Conservation (phyloP, 306 rosid genomes). For the Casuarina glauca region DNA sequence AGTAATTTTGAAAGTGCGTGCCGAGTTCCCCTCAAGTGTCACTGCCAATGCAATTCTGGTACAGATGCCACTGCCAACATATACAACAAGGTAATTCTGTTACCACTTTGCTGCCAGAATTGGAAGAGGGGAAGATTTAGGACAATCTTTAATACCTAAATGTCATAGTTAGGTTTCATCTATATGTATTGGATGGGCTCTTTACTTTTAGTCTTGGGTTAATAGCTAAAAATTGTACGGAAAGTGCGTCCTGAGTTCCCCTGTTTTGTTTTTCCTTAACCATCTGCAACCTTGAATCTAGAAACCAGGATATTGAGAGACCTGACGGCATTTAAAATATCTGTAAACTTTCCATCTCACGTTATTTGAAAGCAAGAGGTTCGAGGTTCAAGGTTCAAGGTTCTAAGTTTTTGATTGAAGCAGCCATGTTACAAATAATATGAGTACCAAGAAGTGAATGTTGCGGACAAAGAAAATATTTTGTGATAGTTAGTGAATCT, state of each 20-base stretch:
- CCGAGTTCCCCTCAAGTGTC: conserved; percentile 72
- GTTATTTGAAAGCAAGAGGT: too few species aligned
- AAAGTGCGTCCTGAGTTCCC: not conserved
- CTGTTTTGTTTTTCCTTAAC: not conserved
- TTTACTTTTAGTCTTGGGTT: not conserved
- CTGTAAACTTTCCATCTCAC: too few species aligned
- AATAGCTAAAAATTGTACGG: not conserved
- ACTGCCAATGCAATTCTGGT: conserved; percentile 68
- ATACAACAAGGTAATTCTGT: conserved; percentile 66
- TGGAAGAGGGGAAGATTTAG: conserved; percentile 10
- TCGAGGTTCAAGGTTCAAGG: too few species aligned
- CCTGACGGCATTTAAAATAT: too few species aligned
- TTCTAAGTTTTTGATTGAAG: too few species aligned
- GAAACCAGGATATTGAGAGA: too few species aligned
- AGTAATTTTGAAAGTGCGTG: conserved; percentile 74
- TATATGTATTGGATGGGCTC: not conserved
- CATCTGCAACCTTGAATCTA: not conserved
- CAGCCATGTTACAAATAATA: too few species aligned
- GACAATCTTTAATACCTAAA: not conserved
- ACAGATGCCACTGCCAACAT: conserved; percentile 81
- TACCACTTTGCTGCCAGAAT: conserved; percentile 23
- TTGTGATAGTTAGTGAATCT: too few species aligned
- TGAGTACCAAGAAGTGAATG: too few species aligned
- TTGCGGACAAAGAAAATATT: too few species aligned
- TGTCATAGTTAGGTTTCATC: conserved; percentile 1